Evolutionary conservation across 148 eudicot genomes (phyloP), one percentile per base, ranked within the genome.

Genomic region (Diospyros lotus): DNA sequence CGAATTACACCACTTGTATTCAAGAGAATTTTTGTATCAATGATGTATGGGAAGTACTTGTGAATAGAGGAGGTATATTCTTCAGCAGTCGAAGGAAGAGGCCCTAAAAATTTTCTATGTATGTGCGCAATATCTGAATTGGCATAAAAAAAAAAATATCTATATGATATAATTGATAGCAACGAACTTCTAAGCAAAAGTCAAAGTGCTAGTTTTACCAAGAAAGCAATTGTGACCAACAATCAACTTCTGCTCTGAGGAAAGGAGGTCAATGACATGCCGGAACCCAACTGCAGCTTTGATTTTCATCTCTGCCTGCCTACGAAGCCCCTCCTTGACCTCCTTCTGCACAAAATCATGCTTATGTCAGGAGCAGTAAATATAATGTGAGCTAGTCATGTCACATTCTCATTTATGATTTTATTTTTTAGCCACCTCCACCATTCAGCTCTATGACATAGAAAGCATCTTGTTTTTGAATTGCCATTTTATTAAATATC

Each of bases 151-250:
- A 83, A 72, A 72, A 64, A 50, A 68, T 75, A 6, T 28, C 28
- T 28, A 28, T 28, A 28, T 28, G 28, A 28, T 28, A 28, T 28
- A 28, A 28, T 28, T 28, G 44, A 14, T 2, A 72, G 5, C 28
- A 0, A 61, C 44, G 13, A 50, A 11, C 48, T 39, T 5, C n/a
- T 14, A 28, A 62, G 18, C 50, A 51, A 55, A 62, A 54, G 39
- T 62, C 56, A 56, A 58, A 38, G 53, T 73, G 62, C 73, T 68
- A 71, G 58, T 77, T 73, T 48, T 91, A 92, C 99, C 99, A 78
- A 95, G 92, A 82, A 95, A 92, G 81, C 99, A 92, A 80, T 95
- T 92, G 80, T 95, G 99, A 76, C 99, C 99, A 74, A 92, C 94
- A 82, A 95, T 87, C 75, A 95, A 86, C 87, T 95, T 95, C 79